Evolutionary conservation across 352 stramenopile genomes (phyloP).

Genomic region (Thraustochytrium sp.): DNA sequence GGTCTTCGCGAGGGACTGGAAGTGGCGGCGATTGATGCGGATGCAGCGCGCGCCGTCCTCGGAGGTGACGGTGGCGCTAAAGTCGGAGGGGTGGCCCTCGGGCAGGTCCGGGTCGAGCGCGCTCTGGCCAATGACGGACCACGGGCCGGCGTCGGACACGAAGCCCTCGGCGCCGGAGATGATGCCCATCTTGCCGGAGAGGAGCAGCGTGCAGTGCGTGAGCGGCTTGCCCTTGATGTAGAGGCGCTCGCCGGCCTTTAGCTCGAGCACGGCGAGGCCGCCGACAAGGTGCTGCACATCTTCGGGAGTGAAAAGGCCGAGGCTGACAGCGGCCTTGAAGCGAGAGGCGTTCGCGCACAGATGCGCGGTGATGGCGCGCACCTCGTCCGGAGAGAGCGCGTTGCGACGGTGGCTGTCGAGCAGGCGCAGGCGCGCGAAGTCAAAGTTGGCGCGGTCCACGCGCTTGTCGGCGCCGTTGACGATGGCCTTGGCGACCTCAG

Average conservation of each 20-base stretch:
- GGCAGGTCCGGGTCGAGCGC: constrained; percentile 12
- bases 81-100: neutral
- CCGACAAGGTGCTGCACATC: neutral
- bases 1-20: neutral
- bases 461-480: neutral
- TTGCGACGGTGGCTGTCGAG: constrained; percentile 29
- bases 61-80: constrained; percentile 27
- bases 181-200: constrained; percentile 26
- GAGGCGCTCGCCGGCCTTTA: neutral
- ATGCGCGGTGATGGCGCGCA: constrained; percentile 33
- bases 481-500: neutral
- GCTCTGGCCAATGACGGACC: constrained; percentile 24
- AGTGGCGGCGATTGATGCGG: constrained; percentile 25
- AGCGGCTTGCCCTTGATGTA: constrained; percentile 42
- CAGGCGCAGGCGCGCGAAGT: constrained; percentile 31
- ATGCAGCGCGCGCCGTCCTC: constrained; percentile 28
- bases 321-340: constrained; percentile 6
- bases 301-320: neutral
- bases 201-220: constrained; percentile 25
- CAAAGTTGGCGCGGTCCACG: constrained; percentile 27
- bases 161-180: constrained; percentile 18
- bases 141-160: neutral
- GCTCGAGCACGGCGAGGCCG: neutral
- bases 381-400: constrained; percentile 5
- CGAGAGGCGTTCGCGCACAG: neutral